Conservation (phyloP, 768 basidiomycete genomes). For the Mycena chlorophos region DNA sequence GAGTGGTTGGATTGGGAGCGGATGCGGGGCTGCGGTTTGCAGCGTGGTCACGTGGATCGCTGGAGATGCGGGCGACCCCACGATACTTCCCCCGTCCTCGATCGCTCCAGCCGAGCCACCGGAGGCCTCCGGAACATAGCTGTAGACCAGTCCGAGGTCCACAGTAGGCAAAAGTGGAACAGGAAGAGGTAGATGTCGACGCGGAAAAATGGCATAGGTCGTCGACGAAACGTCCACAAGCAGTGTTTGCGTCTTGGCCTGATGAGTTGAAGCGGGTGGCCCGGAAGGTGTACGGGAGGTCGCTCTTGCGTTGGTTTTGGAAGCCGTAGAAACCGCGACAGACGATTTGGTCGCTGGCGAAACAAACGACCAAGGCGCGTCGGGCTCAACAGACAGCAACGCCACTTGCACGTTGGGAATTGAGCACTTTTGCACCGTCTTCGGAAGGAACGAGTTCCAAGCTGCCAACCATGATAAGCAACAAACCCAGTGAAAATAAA, state of each 20-base stretch:
- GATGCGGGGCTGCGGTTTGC: slow-evolving; percentile 21
- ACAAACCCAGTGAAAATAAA: slow-evolving; percentile 1
- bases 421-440: slow-evolving; percentile 38
- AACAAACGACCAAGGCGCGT: slow-evolving; percentile 60
- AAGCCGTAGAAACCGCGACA: not conserved
- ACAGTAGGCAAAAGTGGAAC: slow-evolving; percentile 29
- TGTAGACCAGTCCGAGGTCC: slow-evolving; percentile 37
- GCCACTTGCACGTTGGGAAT: slow-evolving; percentile 60
- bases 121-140: slow-evolving; percentile 34
- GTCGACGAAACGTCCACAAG: slow-evolving; percentile 50
- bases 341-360: slow-evolving; percentile 22
- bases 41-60: not conserved
- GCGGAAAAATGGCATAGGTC: slow-evolving; percentile 52
- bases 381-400: slow-evolving; percentile 58
- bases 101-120: not conserved
- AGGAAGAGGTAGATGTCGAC: slow-evolving; percentile 42
- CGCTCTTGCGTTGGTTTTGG: slow-evolving; percentile 25
- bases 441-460: slow-evolving; percentile 59
- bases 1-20: slow-evolving; percentile 52
- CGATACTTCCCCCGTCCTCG: not conserved
- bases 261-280: slow-evolving; percentile 26
- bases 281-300: slow-evolving; percentile 23
- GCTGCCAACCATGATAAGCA: slow-evolving; percentile 41
- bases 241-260: slow-evolving; percentile 25
- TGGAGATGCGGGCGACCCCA: not conserved